Base-by-base conservation (phyloP, 129 eudicot genomes). In the Cynara cardunculus region DNA sequence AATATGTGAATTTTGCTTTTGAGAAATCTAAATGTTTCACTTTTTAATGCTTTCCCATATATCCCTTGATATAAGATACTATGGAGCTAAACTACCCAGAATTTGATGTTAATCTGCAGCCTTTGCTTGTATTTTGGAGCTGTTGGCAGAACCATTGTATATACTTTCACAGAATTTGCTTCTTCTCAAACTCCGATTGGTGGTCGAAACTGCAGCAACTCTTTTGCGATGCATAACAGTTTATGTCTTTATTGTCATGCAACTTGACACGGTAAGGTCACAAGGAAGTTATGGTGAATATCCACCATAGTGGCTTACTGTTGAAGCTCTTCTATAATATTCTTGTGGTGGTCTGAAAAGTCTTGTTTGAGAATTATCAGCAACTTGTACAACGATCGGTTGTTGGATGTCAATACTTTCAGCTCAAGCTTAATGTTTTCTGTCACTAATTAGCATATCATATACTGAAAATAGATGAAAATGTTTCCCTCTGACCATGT, bases 101-200 rank as follows among this genome's bases (percentile, higher is more conserved):
- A 30, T 68, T 71, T 86, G 66, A 18, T 74, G 73, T 53, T 2
- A 4, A 56, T 71, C 35, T 76, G 81, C 89, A 92, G 99, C 93
- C 46, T 83, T 92, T 81, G 92, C 96, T 44, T 96, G 99, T 82
- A 75, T 89, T 31, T 81, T 96, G 74, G 99, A 96, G 91, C 93
- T 91, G 16, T 79, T 92, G 82, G 97, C 99, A 14, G 99, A 96
- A 75, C 99, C 99, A 18, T 88, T 96, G 74, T 96, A 96, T 86
- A 92, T 96, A 71, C 95, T 96, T 66, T 91, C 97, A 59, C 97
- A 96, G 84, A 90, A 88, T 72, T 74, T 93, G 87, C 91, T 89
- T 75, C 94, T 93, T 39, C 92, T 96, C 80, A 93, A 86, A 84
- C 83, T 96, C 76, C 90, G 97, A 30, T 87, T 96, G 88, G 78